phyloP scores from a whole-genome alignment of 1,139 yeast genomes.

The Wickerhamiella infanticola region DNA sequence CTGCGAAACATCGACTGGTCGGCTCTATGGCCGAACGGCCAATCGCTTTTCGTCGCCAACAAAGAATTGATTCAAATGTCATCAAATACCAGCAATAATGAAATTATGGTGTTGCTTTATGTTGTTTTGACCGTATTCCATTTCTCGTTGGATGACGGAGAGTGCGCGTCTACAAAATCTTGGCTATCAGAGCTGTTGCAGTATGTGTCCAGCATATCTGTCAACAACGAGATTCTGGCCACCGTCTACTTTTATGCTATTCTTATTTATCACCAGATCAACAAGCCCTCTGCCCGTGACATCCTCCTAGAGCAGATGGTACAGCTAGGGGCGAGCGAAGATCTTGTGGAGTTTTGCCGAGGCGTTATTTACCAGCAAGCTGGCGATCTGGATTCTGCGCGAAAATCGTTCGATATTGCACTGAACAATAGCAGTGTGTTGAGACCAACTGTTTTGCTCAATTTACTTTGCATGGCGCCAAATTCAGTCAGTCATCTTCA shows the following conservation, averaged over 20 bases:
- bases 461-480: background rate
- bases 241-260: background rate
- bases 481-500: background rate
- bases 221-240: background rate
- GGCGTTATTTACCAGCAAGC: background rate
- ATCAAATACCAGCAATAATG: background rate
- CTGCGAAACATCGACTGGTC: background rate
- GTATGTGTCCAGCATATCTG: background rate
- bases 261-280: background rate
- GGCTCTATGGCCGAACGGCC: background rate
- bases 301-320: background rate
- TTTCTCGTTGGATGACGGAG: background rate
- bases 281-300: background rate
- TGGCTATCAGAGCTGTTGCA: slow-evolving; percentile 1
- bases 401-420: background rate
- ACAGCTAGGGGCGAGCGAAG: background rate
- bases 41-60: background rate
- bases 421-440: background rate
- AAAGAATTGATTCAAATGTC: background rate
- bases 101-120: background rate
- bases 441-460: background rate
- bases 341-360: background rate
- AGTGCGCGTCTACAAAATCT: background rate
- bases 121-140: background rate
- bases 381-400: background rate